Base-by-base conservation (phyloP, 2,329 filamentous ascomycete species). In the Blastomyces emzantsi region DNA sequence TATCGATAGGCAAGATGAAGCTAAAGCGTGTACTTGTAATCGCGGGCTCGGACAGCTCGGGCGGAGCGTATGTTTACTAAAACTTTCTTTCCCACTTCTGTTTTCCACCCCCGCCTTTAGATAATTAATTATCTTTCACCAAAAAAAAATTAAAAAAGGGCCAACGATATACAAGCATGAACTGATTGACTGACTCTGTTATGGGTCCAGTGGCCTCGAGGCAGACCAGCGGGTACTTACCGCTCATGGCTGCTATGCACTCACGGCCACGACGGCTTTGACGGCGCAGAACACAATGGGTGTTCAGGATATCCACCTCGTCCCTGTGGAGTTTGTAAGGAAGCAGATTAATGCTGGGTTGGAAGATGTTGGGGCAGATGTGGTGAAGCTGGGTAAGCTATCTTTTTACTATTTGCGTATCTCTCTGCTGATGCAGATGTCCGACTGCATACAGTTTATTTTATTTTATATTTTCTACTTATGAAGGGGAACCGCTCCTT, bases 211-310 rank as follows among this genome's bases (percentile, higher is more conserved):
- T 63, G 94, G 93, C 61, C 85, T 99, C 43, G 93, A 99, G 76
- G 94, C 93, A 49, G 93, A 97, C 74, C 92, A 97, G 73, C 96
- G 96, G 75, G 92, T 96, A 66, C 88, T 96, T 65, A 89, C 92
- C 55, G 90, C 90, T 22, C 92, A 97, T 83, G 87, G 89, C 65
- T 94, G 90, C 78, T 97, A 97, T 81, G 92, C 91, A 65, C 95
- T 97, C 87, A 97, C 93, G 60, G 91, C 92, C 28, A 97, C 93
- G 11, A 95, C 93, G 17, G 93, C 93, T 25, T 80, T 99, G 72
- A 99, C 94, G n/a, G 92, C 91, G 19, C 94, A 97, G 73, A 96
- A 97, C 76, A 99, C 94, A 0, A 82, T 84, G 62, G 91, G 91
- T 4, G 92, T 97, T 17, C 81, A 86, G 66, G 90, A 83, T 67